Base-by-base conservation (phyloP, 2,329 filamentous ascomycete species). In the Chalaropsis thielavioides region DNA sequence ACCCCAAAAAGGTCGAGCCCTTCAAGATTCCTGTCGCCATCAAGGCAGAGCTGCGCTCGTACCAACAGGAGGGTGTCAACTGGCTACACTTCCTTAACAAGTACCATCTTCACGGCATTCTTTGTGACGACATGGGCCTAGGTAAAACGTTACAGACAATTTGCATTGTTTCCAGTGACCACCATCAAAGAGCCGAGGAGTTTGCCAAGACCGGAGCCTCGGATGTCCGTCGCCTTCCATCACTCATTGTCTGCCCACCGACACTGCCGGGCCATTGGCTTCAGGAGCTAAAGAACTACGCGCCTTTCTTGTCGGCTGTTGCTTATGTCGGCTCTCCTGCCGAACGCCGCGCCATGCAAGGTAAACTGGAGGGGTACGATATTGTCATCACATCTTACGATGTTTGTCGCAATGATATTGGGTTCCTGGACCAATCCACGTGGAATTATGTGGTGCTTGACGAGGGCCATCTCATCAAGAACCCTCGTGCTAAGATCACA, bases 381-480 rank as follows among this genome's bases (percentile, higher is more conserved):
- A 86, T 99, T 66, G 91, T 99, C 61, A 90, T 99, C 68, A 99
- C 95, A 0, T 97, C 92, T 0, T 99, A 99, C 72, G 95, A 99
- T 73, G 94, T 99, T 61, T 96, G 92, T 73, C 86, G 95, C 63
- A 99, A 99, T 69, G 94, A 99, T 72, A 84, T 87, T n/a, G 91
- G 96, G 8, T 75, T 92, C 3, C 81, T 99, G 41, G 83, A 84
- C 58, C 84, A 89, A 64, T 84, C 94, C 72, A 94, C 83, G 69
- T 99, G 92, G 91, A 99, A 99, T 73, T 99, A 99, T 73, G 89
- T 94, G 65, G 92, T 99, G 3, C 83, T 99, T 7, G 94, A 99
- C 72, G 94, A 99, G 77, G 94, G 95, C 1, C 94, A 99, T 77
- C 77, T 99, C 68, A 99, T 99, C 80, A 99, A 99, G 80, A 99